Evolutionary conservation across 176 grass and related monocot genomes (phyloP), one percentile per base, ranked within the genome.

Genomic region (Triticum timopheevii): DNA sequence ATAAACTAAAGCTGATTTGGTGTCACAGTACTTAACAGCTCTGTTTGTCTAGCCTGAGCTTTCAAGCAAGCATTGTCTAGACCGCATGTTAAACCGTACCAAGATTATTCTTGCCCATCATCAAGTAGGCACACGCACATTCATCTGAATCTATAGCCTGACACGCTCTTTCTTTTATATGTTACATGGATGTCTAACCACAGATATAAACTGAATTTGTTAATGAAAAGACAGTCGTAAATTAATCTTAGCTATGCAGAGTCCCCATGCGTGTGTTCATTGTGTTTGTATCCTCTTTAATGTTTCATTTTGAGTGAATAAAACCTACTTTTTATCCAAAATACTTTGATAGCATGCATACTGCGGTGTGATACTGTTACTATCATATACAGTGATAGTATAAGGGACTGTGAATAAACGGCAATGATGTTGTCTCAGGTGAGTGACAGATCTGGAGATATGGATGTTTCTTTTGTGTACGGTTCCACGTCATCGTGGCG

Each of bases 1-100:
- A 80, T 87, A 73, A 35, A 24, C 13, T 56, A 50, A 80, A 75
- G 45, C 75, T 81, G 24, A 62, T 58, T 80, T 84, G 81, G 80
- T 87, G 35, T 45, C 80, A 83, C 67, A 73, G 80, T 73, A 52
- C 25, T 30, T 25, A 74, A 52, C 23, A 44, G 2, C 59, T 42
- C 71, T 83, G 65, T 44, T 78, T 79, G 54, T 16, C 62, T 61
- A 73, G 12, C 11, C 72, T 61, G 30, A 86, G 40, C 28, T 86
- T 76, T 70, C 34, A 76, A 62, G 10, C 47, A 65, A 38, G 50
- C 10, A 71, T 79, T 11, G 19, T 75, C 19, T 65, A 67, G 24
- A 50, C 33, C 31, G 25, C 63, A 49, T 56, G 33, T 33, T 75
- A 82, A 58, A 82, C 1, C 66, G 72, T 23, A 39, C 10, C 2